These are phyloP conservation scores for Hamamelis virginiana DNA, from an alignment of 164 flowering plant genomes.

Conservation along the genomic window DNA sequence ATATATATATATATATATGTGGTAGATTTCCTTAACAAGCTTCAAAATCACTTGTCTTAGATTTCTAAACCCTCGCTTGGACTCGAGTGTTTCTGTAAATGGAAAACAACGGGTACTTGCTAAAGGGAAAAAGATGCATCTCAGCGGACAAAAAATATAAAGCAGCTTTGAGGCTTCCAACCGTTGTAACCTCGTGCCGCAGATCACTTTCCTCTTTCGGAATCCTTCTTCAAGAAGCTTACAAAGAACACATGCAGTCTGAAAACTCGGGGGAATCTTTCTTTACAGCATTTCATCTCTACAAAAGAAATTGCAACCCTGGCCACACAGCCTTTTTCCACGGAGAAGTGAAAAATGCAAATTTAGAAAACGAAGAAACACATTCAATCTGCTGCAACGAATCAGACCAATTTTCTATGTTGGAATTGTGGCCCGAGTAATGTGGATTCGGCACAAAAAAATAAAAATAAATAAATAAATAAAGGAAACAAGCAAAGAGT, in stretches of 20 bases:
- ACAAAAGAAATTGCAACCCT: neutral
- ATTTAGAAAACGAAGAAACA: neutral
- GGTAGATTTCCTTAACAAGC: conserved; percentile 2
- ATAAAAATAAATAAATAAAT: too few species aligned
- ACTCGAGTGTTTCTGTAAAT: conserved; percentile 15
- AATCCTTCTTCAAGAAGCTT: conserved; percentile 28
- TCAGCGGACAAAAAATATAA: neutral
- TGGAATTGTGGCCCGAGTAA: too few species aligned
- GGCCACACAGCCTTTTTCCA: conserved; percentile 1
- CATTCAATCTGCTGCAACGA: neutral
- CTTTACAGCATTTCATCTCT: conserved; percentile 6
- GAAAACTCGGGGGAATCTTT: conserved; percentile 1
- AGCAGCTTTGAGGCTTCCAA: neutral
- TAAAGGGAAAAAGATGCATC: neutral
- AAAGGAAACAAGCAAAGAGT: neutral
- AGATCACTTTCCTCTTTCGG: conserved; percentile 18
- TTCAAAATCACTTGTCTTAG: neutral
- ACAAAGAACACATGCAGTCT: neutral
- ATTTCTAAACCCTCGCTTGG: conserved; percentile 2
- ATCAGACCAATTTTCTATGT: too few species aligned
- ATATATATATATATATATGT: too few species aligned
- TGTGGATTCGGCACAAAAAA: too few species aligned
- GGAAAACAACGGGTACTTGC: conserved; percentile 19
- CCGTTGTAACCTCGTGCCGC: conserved; percentile 3
- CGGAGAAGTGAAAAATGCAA: neutral